Percentiles rank a stretch among this genome's conserved stretches.
phyloP scores from a whole-genome alignment of 2,329 filamentous ascomycete genomes.

The Fusarium guadeloupense region DNA sequence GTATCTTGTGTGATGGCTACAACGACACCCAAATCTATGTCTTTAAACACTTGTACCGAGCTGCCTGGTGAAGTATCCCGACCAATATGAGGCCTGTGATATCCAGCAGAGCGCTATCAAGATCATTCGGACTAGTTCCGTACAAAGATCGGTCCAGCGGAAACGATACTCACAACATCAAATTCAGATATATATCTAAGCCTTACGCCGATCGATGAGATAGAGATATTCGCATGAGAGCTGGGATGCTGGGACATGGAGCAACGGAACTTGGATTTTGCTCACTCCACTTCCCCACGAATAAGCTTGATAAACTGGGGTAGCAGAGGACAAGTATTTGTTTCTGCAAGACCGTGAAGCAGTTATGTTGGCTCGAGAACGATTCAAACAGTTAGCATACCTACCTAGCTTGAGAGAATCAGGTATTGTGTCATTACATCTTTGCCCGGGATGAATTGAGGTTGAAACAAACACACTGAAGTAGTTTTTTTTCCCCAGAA shows the following conservation, averaged over 20 bases:
- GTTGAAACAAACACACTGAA: background rate
- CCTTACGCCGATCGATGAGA: no score
- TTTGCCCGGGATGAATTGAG: background rate
- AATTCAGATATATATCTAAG: no score
- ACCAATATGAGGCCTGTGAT: no score
- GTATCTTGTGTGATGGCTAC: no score
- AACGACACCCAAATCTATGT: no score
- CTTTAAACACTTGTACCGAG: no score
- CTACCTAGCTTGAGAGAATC: no score
- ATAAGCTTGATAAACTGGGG: constrained; percentile 13
- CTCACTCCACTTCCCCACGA: constrained; percentile 25
- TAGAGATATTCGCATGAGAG: background rate
- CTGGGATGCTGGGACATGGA: background rate
- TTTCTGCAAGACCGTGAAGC: no score
- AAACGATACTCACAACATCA: background rate
- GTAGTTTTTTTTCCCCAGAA: constrained; percentile 17
- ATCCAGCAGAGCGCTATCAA: no score
- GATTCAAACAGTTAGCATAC: no score
- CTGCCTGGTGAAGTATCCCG: no score
- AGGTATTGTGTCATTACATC: no score
- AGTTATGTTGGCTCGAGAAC: background rate
- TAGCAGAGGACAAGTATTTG: background rate
- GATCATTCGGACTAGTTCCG: constrained; percentile 4
- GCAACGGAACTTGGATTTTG: constrained; percentile 7
- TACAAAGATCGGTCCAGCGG: constrained; percentile 4